Conservation (phyloP, 257 asterid species). For the Osmanthus fragrans region DNA sequence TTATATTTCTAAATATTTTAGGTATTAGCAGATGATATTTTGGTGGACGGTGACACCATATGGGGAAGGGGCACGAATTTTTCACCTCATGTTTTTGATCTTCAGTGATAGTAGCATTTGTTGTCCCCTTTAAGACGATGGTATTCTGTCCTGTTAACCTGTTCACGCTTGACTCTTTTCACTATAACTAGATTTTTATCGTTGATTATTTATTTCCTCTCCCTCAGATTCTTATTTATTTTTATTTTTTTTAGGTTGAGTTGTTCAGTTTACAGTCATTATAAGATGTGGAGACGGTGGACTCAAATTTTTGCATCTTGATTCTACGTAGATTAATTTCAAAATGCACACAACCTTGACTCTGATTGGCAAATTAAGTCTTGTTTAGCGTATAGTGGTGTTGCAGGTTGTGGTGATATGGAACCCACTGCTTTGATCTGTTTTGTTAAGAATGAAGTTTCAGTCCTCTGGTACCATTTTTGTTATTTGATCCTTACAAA, state of each 20-base stretch:
- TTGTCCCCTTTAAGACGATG: neutral
- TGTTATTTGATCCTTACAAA: neutral
- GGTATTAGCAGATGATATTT: neutral
- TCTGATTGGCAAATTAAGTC: neutral
- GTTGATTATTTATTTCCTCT: neutral
- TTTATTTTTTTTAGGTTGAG: no score
- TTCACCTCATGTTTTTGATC: no score
- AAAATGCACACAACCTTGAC: neutral
- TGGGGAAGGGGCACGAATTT: neutral
- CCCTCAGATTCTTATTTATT: neutral
- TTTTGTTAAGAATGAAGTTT: neutral
- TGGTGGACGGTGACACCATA: neutral
- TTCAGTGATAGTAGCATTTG: neutral
- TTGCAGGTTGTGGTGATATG: neutral
- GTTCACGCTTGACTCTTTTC: neutral
- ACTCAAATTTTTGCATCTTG: neutral
- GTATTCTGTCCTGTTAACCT: neutral
- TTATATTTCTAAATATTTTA: neutral
- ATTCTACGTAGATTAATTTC: neutral
- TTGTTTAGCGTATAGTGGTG: neutral
- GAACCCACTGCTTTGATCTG: neutral
- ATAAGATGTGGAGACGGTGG: neutral
- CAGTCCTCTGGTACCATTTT: neutral
- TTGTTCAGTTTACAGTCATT: neutral
- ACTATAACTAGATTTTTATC: neutral